Conservation (phyloP, 2,329 filamentous ascomycete genomes). For the Tolypocladium tropicale region DNA sequence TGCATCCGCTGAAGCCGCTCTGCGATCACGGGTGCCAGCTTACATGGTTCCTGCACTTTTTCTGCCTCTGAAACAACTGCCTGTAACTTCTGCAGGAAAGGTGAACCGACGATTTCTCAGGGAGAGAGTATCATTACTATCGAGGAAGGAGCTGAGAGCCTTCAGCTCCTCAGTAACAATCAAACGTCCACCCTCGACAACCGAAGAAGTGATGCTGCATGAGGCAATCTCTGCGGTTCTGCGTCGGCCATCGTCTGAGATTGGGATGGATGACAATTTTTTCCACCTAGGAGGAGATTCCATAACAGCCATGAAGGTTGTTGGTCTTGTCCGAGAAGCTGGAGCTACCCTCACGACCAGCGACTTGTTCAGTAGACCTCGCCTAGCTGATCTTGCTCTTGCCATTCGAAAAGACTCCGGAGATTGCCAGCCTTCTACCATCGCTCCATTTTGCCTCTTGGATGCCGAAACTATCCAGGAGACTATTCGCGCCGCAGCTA, state of each 20-base stretch:
- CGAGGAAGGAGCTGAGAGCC: neutral
- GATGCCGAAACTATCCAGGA: neutral
- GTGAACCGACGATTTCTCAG: neutral
- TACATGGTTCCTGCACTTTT: conserved; percentile 6
- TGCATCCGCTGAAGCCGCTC: neutral
- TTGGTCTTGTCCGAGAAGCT: neutral
- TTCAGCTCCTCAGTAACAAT: neutral
- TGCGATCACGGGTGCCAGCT: neutral
- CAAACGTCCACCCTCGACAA: neutral
- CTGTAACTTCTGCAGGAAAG: neutral
- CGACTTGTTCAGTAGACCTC: conserved; percentile 1
- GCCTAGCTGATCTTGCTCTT: neutral
- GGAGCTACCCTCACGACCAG: neutral
- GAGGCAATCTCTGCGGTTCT: neutral
- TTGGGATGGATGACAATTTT: conserved; percentile 5
- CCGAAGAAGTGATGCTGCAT: neutral
- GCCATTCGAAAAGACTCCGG: neutral
- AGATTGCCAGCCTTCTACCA: no score
- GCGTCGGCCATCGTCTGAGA: neutral
- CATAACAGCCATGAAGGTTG: conserved; percentile 16
- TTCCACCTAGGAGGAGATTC: conserved; percentile 5
- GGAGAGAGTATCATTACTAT: neutral
- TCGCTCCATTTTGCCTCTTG: neutral
- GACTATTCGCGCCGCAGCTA: neutral
- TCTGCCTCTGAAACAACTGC: conserved; percentile 1